phyloP scores from a whole-genome alignment of 208 protist genomes.

The Trypanosoma cruzi region DNA sequence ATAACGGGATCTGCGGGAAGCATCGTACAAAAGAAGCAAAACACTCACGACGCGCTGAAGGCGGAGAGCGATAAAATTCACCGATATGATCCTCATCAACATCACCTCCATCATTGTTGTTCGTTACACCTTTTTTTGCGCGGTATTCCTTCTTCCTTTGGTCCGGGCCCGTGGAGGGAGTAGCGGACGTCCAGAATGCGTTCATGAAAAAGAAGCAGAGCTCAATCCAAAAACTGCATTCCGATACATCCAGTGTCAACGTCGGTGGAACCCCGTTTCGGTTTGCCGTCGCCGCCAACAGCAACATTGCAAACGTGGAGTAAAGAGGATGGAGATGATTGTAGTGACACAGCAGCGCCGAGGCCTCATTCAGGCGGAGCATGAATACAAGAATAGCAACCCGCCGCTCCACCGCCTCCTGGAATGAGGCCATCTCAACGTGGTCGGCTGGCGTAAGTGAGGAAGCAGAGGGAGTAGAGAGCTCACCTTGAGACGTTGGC shows the following conservation, averaged over 20 bases:
- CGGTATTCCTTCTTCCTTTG: background rate
- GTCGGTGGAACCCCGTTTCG: slow-evolving; percentile 17
- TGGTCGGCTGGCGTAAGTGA: slow-evolving; percentile 38
- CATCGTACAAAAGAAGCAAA: slow-evolving; percentile 34
- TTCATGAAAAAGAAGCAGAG: slow-evolving; percentile 47
- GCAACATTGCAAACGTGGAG: slow-evolving; percentile 52
- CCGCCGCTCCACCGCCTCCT: slow-evolving; percentile 81
- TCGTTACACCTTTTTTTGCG: background rate
- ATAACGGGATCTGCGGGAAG: slow-evolving; percentile 45
- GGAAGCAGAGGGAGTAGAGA: background rate
- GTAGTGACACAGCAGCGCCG: slow-evolving; percentile 56
- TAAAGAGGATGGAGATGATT: slow-evolving; percentile 53
- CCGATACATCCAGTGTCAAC: slow-evolving; percentile 11
- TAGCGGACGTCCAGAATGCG: slow-evolving; percentile 17
- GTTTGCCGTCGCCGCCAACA: slow-evolving; percentile 40
- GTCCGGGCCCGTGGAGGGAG: background rate
- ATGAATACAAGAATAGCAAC: slow-evolving; percentile 70
- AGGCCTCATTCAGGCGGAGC: slow-evolving; percentile 47
- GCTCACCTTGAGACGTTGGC: background rate
- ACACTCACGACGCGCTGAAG: slow-evolving; percentile 31
- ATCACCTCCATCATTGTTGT: background rate
- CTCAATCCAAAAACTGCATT: slow-evolving; percentile 63
- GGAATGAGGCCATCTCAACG: slow-evolving; percentile 47
- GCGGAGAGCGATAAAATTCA: slow-evolving; percentile 19
- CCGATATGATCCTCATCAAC: background rate